Evolutionary conservation across 164 flowering plant genomes (phyloP).

Genomic region (Piper longum): DNA sequence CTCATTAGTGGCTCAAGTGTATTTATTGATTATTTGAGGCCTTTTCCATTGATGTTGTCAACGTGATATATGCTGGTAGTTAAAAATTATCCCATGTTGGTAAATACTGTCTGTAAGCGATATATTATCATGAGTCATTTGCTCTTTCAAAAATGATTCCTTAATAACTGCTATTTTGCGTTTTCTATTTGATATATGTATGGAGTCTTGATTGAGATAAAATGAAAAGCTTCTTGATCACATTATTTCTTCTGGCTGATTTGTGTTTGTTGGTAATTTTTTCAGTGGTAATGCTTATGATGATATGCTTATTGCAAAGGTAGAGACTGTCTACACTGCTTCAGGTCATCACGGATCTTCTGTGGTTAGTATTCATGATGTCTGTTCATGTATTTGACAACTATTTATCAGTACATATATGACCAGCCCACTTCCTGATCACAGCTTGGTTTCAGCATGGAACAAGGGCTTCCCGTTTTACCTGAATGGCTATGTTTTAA

Average conservation of each 20-base stretch:
- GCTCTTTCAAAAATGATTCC: too few relatives aligned
- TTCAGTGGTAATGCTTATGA: conserved; percentile 85
- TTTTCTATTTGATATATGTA: too few relatives aligned
- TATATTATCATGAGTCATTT: too few relatives aligned
- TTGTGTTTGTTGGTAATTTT: not conserved
- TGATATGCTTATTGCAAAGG: conserved; percentile 63
- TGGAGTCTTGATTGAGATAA: too few relatives aligned
- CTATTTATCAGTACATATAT: not conserved
- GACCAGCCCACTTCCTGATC: conserved; percentile 3
- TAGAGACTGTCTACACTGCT: conserved; percentile 78
- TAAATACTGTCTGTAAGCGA: too few relatives aligned
- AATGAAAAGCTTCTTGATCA: not conserved
- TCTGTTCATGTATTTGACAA: conserved; percentile 1
- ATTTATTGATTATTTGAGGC: too few relatives aligned
- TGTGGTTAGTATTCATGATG: conserved; percentile 41
- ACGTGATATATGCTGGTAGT: too few relatives aligned
- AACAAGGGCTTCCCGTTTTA: conserved; percentile 87
- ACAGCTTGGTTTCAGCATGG: conserved; percentile 82
- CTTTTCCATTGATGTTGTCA: too few relatives aligned
- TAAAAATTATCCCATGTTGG: too few relatives aligned
- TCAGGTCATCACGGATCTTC: conserved; percentile 89
- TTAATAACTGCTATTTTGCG: too few relatives aligned
- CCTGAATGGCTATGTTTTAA: conserved; percentile 91
- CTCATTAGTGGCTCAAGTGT: too few relatives aligned
- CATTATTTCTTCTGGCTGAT: not conserved